Evolutionary conservation across 2,329 filamentous ascomycete genomes (phyloP), one percentile per base, ranked within the genome.

Genomic region (Colletotrichum sidae): DNA sequence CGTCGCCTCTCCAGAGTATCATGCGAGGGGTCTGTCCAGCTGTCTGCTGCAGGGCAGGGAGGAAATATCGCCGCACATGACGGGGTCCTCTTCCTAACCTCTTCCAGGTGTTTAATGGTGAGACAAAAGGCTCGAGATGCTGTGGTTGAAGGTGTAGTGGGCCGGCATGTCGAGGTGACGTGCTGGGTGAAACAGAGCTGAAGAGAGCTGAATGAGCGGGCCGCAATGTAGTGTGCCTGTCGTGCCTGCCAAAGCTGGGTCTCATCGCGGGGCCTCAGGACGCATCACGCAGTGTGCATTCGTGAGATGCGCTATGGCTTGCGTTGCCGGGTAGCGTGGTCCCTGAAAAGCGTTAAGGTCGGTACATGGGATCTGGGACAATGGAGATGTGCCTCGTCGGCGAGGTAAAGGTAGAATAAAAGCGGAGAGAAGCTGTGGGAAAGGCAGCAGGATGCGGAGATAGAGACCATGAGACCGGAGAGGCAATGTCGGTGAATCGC

Each of bases 61-160:
- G 4, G 25, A 25, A 25, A 25, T 25, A 25, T 25, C 25, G 25
- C 25, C 25, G 25, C 25, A 25, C 25, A 25, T 25, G 25, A 25
- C 4, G 37, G 11, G 8, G 7, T 8, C n/a, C 17, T 25, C n/a
- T 6, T 41, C 37, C 15, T 9, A 39, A 13, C 17, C 13, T 35
- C 15, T 15, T 2, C 33, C 9, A 9, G 37, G 17, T 17, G 13
- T 17, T 15, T 12, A 41, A 12, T 25, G 25, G 25, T 54, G 42
- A 64, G 60, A 64, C 55, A 60, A 44, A 44, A 49, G 55, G 25
- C 50, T 42, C 49, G 47, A 54, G 45, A 55, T 39, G 35, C 35
- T 34, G 12, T 17, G 55, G 35, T 45, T 42, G 10, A 12, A n/a
- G 54, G 17, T 11, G 45, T 6, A 25, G 13, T 13, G 15, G 41